Conservation (phyloP, 805 yeast species). For the Grigorovia transvaalensis region DNA sequence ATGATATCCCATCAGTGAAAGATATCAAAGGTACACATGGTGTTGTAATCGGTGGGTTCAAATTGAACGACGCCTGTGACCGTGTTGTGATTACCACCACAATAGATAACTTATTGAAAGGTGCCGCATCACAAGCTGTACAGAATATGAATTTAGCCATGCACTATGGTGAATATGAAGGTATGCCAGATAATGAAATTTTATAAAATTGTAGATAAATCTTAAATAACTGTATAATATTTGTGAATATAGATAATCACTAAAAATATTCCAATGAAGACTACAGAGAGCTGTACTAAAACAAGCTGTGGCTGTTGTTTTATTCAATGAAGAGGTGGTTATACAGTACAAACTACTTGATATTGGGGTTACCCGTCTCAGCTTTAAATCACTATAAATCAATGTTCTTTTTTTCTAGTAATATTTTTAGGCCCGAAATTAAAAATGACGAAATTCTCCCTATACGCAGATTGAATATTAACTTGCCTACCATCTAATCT, state of each 20-base stretch:
- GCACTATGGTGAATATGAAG: constrained; percentile 89
- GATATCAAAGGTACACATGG: constrained; percentile 93
- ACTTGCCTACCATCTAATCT: no score
- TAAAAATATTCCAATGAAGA: no score
- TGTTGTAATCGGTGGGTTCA: constrained; percentile 90
- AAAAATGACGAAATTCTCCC: background rate
- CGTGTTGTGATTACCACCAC: constrained; percentile 93
- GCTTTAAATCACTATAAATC: no score
- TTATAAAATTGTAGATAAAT: constrained; percentile 16
- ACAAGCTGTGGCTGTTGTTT: no score
- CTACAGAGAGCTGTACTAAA: no score
- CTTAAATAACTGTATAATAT: background rate
- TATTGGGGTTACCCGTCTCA: no score
- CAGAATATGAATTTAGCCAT: constrained; percentile 88
- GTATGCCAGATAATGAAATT: constrained; percentile 69
- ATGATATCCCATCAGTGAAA: constrained; percentile 87
- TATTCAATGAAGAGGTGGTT: no score
- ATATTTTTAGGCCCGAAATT: no score
- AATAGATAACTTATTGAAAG: constrained; percentile 90
- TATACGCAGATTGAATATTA: background rate
- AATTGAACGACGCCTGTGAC: constrained; percentile 77
- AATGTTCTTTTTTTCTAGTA: no score
- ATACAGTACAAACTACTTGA: no score
- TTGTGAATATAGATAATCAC: background rate
- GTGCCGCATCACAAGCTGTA: constrained; percentile 97